These are phyloP conservation scores for Chaetoceros tenuissimus DNA, from an alignment of 108 stramenopile genomes.

Conservation along the genomic window DNA sequence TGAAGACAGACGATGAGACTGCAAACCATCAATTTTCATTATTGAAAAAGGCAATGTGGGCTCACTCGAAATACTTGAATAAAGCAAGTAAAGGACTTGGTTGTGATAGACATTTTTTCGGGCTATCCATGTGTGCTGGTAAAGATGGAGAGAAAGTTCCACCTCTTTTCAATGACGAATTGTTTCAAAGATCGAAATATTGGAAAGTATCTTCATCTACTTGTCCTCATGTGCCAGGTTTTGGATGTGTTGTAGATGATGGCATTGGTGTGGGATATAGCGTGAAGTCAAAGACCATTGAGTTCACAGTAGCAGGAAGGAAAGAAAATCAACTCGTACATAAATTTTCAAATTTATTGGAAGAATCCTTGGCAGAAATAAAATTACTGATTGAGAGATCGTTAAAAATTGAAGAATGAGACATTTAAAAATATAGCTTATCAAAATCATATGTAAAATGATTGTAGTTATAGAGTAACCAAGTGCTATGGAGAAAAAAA, in stretches of 20 bases:
- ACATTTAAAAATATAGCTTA: too few relatives aligned
- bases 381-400: conserved; percentile 55
- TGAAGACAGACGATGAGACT: too few relatives aligned
- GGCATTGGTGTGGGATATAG: conserved; percentile 41
- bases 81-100: conserved; percentile 61
- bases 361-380: conserved; percentile 76
- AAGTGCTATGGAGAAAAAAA: too few relatives aligned
- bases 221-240: conserved; percentile 75
- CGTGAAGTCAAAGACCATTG: too few relatives aligned
- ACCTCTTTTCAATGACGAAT: conserved; percentile 47
- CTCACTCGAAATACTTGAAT: conserved; percentile 57
- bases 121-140: conserved; percentile 47
- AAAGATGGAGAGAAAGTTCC: conserved; percentile 47
- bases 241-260: conserved; percentile 61
- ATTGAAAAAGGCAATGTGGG: conserved; percentile 39
- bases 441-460: too few relatives aligned
- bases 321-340: conserved; percentile 35
- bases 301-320: conserved; percentile 64
- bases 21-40: conserved; percentile 40
- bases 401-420: too few relatives aligned
- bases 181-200: conserved; percentile 50
- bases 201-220: conserved; percentile 73
- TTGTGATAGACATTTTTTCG: conserved; percentile 75
- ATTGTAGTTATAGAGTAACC: too few relatives aligned
- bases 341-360: conserved; percentile 44